Evolutionary conservation across 208 protist genomes (phyloP).

Genomic region (Trypanosoma brucei): DNA sequence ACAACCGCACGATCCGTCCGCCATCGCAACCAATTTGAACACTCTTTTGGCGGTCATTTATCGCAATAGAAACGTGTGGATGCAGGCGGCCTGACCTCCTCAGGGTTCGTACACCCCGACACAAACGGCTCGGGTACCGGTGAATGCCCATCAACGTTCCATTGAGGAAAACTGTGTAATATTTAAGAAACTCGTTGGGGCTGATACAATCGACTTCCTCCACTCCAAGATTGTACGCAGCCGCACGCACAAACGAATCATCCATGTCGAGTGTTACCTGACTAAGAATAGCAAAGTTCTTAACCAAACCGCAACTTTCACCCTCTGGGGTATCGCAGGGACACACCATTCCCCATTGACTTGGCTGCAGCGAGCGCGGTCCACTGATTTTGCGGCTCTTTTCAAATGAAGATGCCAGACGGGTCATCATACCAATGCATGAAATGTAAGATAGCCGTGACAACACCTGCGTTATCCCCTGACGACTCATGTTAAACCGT

Average conservation of each 20-base stretch:
- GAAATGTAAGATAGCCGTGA: constrained; percentile 98
- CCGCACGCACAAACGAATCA: constrained; percentile 69
- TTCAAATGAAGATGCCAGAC: constrained; percentile 98
- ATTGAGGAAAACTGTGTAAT: constrained; percentile 84
- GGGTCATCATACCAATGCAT: constrained; percentile 98
- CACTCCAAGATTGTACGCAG: constrained; percentile 74
- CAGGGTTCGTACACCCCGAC: constrained; percentile 64
- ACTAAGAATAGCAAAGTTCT: constrained; percentile 98
- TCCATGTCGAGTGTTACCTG: constrained; percentile 98
- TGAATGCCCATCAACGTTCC: constrained; percentile 85
- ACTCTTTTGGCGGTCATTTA: constrained; percentile 65
- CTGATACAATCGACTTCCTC: constrained; percentile 77
- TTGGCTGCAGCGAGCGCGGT: constrained; percentile 94
- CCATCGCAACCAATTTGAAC: constrained; percentile 85
- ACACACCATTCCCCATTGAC: constrained; percentile 99
- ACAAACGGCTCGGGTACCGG: constrained; percentile 74
- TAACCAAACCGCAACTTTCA: constrained; percentile 99
- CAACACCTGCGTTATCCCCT: constrained; percentile 96
- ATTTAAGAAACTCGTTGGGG: constrained; percentile 57
- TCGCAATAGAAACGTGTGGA: constrained; percentile 83
- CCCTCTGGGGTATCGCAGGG: constrained; percentile 99
- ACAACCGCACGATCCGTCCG: constrained; percentile 77
- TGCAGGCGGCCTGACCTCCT: constrained; percentile 74
- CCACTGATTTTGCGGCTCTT: constrained; percentile 98
- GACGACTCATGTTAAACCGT: constrained; percentile 97